Conservation (phyloP, 345 rosid species). For the Arabis alpina region DNA sequence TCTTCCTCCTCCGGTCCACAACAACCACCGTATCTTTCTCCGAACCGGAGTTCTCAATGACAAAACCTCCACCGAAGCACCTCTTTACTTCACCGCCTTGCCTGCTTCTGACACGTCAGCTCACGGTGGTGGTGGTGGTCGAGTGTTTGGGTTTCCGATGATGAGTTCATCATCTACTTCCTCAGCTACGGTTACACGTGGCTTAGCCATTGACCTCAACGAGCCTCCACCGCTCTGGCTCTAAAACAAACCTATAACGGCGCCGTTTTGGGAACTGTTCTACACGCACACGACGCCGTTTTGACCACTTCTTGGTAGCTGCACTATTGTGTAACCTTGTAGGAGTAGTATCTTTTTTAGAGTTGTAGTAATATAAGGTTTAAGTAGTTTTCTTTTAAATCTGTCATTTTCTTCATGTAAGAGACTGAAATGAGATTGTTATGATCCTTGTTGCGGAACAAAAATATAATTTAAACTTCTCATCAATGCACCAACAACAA, state of each 20-base stretch:
- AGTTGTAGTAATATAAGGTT: too few relatives aligned
- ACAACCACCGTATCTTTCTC: slow-evolving; percentile 58
- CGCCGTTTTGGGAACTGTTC: slow-evolving; percentile 13
- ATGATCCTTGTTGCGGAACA: slow-evolving; percentile 30
- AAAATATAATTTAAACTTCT: neutral
- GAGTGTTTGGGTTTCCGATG: slow-evolving; percentile 28
- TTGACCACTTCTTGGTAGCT: slow-evolving; percentile 5
- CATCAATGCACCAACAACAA: neutral
- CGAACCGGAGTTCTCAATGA: slow-evolving; percentile 66
- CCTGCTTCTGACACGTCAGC: slow-evolving; percentile 22
- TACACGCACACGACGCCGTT: slow-evolving; percentile 19
- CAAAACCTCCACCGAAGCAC: slow-evolving; percentile 28
- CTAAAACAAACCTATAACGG: slow-evolving; percentile 39
- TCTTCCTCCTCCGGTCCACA: slow-evolving; percentile 30
- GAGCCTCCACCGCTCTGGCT: slow-evolving; percentile 97
- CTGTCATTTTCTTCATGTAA: slow-evolving; percentile 26
- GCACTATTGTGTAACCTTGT: slow-evolving; percentile 14
- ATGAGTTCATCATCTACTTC: slow-evolving; percentile 28
- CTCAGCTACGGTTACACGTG: slow-evolving; percentile 53
- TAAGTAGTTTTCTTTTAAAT: slow-evolving; percentile 13
- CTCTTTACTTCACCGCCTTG: slow-evolving; percentile 27
- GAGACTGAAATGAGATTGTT: slow-evolving; percentile 20
- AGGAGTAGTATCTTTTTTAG: neutral
- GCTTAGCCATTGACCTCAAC: slow-evolving; percentile 86
- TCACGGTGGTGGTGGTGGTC: neutral